Base-by-base conservation (phyloP, 1,284 basidiomycete species). In the Afroboletus lepidellus region DNA sequence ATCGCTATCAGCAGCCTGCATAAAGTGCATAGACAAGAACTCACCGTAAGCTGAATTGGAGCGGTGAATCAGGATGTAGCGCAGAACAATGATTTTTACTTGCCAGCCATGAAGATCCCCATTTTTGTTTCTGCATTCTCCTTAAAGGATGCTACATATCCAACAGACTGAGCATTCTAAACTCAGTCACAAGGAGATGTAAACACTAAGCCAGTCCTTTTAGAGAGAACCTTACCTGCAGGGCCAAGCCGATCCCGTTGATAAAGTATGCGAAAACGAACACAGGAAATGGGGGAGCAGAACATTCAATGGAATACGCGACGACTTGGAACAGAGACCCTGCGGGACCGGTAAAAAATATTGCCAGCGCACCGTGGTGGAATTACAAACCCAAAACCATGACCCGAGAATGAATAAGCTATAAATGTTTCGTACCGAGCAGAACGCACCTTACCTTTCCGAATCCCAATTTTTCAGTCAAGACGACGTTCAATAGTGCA, bases 211-310 rank as follows among this genome's bases (percentile, higher is more conserved):
- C 27, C 27, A 27, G 27, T 27, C 27, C 9, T 27, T 27, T 9
- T 27, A 7, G 32, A 16, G 16, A 12, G 32, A n/a, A 16, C 12
- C 13, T 3, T 15, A 33, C 32, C 13, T 33, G 32, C 16, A 33
- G 7, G 12, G 32, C 32, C 13, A 33, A 16, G 6, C 32, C 32
- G 1, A 33, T n/a, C 7, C 32, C 32, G 13, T 33, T 33, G 7
- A 33, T 12, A n/a, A n/a, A 16, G 13, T 33, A 33, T 16, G 12
- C 32, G 7, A 16, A 3, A 6, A 79, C 76, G 57, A 85, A 85
- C 2, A 77, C 71, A 5, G 85, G 83, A 60, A 83, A 89, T 0
- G 85, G 85, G 0, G 79, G 75, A 5, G 77, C 80, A 36, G 81
- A 69, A 16, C 77, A 73, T 58, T 82, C 75, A 25, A 87, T 68